Percentiles rank a stretch among this genome's conserved stretches.
These are phyloP conservation scores for Serendipita sp. DNA, from an alignment of 768 basidiomycete genomes.

Conservation along the genomic window DNA sequence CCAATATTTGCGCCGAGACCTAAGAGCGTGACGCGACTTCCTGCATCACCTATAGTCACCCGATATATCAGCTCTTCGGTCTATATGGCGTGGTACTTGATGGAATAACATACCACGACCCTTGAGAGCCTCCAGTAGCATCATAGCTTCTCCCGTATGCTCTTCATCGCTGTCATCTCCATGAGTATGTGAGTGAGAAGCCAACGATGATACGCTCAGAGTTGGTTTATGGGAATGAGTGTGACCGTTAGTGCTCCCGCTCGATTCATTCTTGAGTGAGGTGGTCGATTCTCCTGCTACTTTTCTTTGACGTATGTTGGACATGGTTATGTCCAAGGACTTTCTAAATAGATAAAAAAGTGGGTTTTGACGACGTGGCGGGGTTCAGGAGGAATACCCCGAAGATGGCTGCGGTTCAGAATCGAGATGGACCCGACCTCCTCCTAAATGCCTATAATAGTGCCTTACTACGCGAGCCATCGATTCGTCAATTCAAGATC, in stretches of 20 bases:
- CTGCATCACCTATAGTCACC: conserved; percentile 45
- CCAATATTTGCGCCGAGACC: conserved; percentile 72
- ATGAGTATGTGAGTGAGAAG: conserved; percentile 25
- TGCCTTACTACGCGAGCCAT: too few species aligned
- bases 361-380: neutral
- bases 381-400: neutral
- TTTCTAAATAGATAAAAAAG: neutral
- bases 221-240: conserved; percentile 43
- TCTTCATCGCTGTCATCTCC: conserved; percentile 32
- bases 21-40: conserved; percentile 68
- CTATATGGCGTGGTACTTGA: neutral
- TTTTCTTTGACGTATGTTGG: neutral
- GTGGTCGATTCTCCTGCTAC: neutral
- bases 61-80: neutral
- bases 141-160: conserved; percentile 44
- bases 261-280: neutral
- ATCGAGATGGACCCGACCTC: too few species aligned
- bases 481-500: too few species aligned
- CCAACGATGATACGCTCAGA: conserved; percentile 42
- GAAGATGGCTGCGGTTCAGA: neutral
- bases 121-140: conserved; percentile 49
- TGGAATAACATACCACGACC: conserved; percentile 36
- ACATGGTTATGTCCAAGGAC: neutral
- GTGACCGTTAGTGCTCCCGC: conserved; percentile 17
- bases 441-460: too few species aligned